Conservation (phyloP, 2,329 filamentous ascomycete genomes). For the Aspergillus unguis region DNA sequence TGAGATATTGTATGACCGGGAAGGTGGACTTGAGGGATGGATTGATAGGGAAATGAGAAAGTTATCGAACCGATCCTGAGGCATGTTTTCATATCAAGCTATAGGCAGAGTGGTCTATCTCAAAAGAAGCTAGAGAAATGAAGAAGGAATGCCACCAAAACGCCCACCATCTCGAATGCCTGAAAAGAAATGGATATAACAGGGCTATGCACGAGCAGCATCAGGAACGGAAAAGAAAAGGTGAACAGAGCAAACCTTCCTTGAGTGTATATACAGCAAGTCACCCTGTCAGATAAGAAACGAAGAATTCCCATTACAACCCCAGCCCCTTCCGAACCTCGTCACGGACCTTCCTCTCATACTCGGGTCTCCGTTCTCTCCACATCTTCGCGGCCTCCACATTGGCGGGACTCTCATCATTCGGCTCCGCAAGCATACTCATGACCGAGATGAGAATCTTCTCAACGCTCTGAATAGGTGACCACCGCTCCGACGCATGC, state of each 20-base stretch:
- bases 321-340: conserved; percentile 78
- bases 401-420: conserved; percentile 94
- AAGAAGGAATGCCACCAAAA: conserved; percentile 16
- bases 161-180: conserved; percentile 16
- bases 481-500: conserved; percentile 92
- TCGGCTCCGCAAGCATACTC: conserved; percentile 96
- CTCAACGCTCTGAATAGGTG: conserved; percentile 93
- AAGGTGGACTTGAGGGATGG: conserved; percentile 43
- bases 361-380: conserved; percentile 77
- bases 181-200: neutral
- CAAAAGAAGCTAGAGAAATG: conserved; percentile 5
- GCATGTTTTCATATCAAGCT: neutral
- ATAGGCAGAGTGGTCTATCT: too few species aligned
- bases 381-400: conserved; percentile 96
- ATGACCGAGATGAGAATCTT: conserved; percentile 97
- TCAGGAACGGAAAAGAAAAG: neutral
- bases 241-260: neutral
- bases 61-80: neutral
- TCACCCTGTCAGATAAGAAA: neutral
- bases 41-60: conserved; percentile 37
- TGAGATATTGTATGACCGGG: conserved; percentile 50
- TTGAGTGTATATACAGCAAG: neutral
- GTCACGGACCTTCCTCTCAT: conserved; percentile 79
- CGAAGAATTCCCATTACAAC: conserved; percentile 47
- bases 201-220: conserved; percentile 9